Base-by-base conservation (phyloP, 192 early-diverging fungal genomes). In the Linderina pennispora region DNA sequence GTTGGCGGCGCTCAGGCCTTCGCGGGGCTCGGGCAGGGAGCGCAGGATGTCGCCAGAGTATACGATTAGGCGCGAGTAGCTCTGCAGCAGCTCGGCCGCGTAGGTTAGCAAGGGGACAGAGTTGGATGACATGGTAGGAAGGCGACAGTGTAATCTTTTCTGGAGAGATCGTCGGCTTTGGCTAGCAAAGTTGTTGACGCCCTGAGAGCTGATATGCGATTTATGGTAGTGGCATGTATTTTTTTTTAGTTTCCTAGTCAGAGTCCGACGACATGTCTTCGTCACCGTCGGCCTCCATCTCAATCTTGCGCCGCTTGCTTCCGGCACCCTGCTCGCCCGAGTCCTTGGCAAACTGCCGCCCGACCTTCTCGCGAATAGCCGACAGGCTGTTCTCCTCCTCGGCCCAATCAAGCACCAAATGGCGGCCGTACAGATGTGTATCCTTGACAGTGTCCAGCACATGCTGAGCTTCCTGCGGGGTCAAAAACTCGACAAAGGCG, bases 361-460 rank as follows among this genome's bases (percentile, higher is more conserved):
- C 85, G 17, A 85, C 84, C 70, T 94, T 97, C 53, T 85, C 80
- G 56, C 94, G 74, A 45, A 95, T 77, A 5, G 82, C 84, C 49
- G 91, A 85, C 35, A 95, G 70, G 41, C 77, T 77, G 42, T 86
- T 84, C 33, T 71, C 69, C 48, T 73, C 69, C 18, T 91, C 80
- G 14, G 94, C 97, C 87, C 87, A 99, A 70, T 93, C 93, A 36
- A 97, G 75, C 5, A 99, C 93, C 58, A 99, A 59, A 60, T 96
- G 97, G 19, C 97, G 83, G 46, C 97, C 97, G 45, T 95, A 92
- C 76, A 99, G 84, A 78, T 99, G 97, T 28, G 92, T 99, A 51
- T 80, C 82, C 36, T 79, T 72, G 58, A 99, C 81, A 13, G 88
- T 76, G 36, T 89, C 84, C 63, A 86, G 84, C 8, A 91, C 97